Conservation (phyloP, 2,329 filamentous ascomycete species). For the Fusarium nisikadoi region DNA sequence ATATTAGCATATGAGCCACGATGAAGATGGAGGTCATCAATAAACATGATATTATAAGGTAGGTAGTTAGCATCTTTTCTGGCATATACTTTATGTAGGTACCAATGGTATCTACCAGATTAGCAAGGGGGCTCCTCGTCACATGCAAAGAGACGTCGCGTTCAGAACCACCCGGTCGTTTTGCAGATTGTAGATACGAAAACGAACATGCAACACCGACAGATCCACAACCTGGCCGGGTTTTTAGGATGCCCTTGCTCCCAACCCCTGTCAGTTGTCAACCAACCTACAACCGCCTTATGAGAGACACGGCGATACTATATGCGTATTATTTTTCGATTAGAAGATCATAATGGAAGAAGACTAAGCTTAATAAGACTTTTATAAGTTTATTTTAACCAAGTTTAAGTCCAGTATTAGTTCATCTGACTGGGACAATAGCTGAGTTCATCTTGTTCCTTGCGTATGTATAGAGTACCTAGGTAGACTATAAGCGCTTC, state of each 20-base stretch:
- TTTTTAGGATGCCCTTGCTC: constrained; percentile 3
- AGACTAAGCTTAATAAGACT: background rate
- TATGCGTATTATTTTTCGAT: background rate
- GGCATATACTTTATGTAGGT: background rate
- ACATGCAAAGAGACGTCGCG: constrained; percentile 13
- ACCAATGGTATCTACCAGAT: background rate
- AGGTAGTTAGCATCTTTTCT: constrained; percentile 1
- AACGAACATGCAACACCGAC: constrained; percentile 8
- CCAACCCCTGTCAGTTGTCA: background rate
- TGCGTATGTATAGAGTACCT: background rate
- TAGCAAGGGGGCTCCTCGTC: constrained; percentile 1
- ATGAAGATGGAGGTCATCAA: background rate
- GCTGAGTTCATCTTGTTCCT: background rate
- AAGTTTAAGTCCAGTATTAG: no score
- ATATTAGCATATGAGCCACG: background rate
- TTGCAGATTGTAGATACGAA: constrained; percentile 9
- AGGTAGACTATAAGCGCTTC: background rate
- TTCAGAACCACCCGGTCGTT: background rate
- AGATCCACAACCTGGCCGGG: constrained; percentile 9
- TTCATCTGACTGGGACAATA: background rate
- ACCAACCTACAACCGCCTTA: background rate
- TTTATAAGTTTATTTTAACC: background rate
- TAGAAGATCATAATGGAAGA: background rate
- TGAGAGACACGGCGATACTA: background rate
- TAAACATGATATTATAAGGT: background rate